Conservation (phyloP, 345 rosid species). For the Hibiscus syriacus region DNA sequence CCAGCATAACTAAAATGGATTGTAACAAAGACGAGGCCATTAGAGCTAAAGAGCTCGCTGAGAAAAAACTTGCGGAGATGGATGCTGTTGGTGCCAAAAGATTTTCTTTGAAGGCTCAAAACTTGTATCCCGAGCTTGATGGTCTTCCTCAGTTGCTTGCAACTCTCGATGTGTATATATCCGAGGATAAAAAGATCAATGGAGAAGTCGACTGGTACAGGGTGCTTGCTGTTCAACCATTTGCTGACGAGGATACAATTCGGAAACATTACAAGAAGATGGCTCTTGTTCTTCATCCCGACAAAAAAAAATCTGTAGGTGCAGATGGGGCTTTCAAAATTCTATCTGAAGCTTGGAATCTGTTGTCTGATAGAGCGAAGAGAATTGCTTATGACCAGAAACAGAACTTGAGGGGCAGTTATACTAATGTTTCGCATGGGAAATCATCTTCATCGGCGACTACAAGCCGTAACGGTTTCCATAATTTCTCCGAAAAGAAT, state of each 20-base stretch:
- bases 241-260: conserved; percentile 39
- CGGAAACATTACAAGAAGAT: conserved; percentile 22
- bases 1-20: conserved; percentile 20
- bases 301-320: conserved; percentile 39
- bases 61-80: conserved; percentile 29
- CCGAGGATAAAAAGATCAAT: conserved; percentile 22
- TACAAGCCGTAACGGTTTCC: conserved; percentile 18
- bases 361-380: conserved; percentile 34
- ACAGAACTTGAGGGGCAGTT: conserved; percentile 14
- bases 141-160: conserved; percentile 40
- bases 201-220: conserved; percentile 48
- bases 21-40: conserved; percentile 31
- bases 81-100: conserved; percentile 38
- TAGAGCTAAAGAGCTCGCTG: conserved; percentile 37
- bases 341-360: conserved; percentile 42
- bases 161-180: conserved; percentile 30
- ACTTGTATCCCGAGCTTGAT: conserved; percentile 34
- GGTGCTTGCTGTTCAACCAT: conserved; percentile 39
- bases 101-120: conserved; percentile 34
- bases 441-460: conserved; percentile 15
- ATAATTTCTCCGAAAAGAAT: conserved; percentile 3
- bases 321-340: conserved; percentile 47
- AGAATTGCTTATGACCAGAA: conserved; percentile 36
- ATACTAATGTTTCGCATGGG: conserved; percentile 6
- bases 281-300: conserved; percentile 35